These are phyloP conservation scores for Triticum dicoccoides DNA, from an alignment of 176 grass and related monocot species.

Conservation along the genomic window DNA sequence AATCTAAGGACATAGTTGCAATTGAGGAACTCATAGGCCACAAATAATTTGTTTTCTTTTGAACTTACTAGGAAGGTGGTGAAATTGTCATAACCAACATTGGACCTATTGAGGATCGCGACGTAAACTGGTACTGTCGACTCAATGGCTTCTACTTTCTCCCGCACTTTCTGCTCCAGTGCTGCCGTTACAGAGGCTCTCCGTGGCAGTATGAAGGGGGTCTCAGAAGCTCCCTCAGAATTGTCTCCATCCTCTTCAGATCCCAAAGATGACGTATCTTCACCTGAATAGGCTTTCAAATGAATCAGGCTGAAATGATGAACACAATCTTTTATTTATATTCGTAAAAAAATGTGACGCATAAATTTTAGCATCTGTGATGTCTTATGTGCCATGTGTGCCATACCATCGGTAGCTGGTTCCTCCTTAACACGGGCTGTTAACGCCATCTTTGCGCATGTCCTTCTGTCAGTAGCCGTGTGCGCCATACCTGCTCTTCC, in stretches of 20 bases:
- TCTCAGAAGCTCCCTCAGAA: too few relatives aligned
- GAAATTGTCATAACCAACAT: background rate
- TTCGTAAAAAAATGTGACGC: too few relatives aligned
- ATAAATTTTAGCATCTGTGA: too few relatives aligned
- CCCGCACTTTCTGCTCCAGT: conserved; percentile 11
- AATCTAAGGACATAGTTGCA: background rate
- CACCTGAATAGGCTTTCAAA: background rate
- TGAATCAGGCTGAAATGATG: background rate
- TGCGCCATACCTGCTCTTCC: background rate
- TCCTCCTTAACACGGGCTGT: background rate
- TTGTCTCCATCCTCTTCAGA: too few relatives aligned
- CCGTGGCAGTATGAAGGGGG: background rate
- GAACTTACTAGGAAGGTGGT: too few relatives aligned
- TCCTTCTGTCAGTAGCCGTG: background rate
- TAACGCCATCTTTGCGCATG: background rate
- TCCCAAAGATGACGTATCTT: background rate
- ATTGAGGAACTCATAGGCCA: background rate
- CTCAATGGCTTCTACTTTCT: conserved; percentile 9
- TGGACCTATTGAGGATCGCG: conserved; percentile 21
- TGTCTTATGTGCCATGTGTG: background rate
- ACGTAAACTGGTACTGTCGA: conserved; percentile 24
- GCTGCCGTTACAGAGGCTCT: background rate
- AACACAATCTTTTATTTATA: too few relatives aligned
- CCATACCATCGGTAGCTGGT: conserved; percentile 21
- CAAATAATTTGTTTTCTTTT: too few relatives aligned